These are phyloP conservation scores for Paraphoma chrysanthemicola DNA, from an alignment of 2,329 filamentous ascomycete genomes.

Conservation along the genomic window DNA sequence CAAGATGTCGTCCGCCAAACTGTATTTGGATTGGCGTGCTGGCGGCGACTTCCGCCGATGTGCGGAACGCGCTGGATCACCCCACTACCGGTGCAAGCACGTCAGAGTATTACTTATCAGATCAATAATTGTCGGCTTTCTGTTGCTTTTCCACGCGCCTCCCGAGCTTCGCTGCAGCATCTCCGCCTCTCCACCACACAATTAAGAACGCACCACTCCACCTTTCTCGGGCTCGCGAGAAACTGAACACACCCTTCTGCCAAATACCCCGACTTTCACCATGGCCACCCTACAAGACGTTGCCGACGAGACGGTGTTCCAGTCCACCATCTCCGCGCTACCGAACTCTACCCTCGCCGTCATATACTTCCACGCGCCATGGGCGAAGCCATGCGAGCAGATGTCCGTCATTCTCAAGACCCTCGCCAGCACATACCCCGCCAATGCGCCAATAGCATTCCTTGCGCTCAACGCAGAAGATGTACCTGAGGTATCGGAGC, in stretches of 20 bases:
- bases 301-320: slow-evolving; percentile 75
- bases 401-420: slow-evolving; percentile 88
- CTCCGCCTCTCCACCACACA: not conserved
- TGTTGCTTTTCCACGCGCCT: not conserved
- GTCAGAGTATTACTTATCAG: slow-evolving; percentile 36
- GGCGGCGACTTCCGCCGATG: slow-evolving; percentile 5
- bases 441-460: slow-evolving; percentile 77
- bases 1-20: not conserved
- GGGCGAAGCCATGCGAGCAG: slow-evolving; percentile 94
- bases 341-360: slow-evolving; percentile 76
- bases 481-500: slow-evolving; percentile 86
- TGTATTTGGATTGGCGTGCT: slow-evolving; percentile 7
- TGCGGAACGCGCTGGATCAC: slow-evolving; percentile 1
- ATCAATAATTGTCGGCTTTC: slow-evolving; percentile 17
- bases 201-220: not conserved
- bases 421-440: slow-evolving; percentile 84
- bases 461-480: slow-evolving; percentile 94
- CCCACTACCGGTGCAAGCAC: slow-evolving; percentile 27
- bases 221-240: not conserved
- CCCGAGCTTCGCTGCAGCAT: not conserved
- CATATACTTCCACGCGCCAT: slow-evolving; percentile 94
- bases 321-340: slow-evolving; percentile 70
- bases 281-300: slow-evolving; percentile 74
- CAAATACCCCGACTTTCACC: slow-evolving; percentile 1
- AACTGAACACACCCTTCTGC: too few species aligned